Conservation (phyloP, 176 grass and related monocot species). For the Avena eriantha region DNA sequence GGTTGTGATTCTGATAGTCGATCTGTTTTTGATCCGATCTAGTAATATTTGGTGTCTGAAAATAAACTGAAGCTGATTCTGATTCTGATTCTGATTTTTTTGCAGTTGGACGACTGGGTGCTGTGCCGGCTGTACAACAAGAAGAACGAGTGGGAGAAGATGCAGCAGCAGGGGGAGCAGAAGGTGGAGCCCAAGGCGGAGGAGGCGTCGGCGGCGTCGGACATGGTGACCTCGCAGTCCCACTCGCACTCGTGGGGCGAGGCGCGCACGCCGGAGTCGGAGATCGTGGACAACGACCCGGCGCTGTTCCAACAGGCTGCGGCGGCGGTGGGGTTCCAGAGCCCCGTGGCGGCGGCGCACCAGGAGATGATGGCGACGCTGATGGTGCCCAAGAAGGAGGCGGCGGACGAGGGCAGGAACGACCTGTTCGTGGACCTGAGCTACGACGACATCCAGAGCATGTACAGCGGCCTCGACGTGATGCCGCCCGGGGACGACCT, state of each 20-base stretch:
- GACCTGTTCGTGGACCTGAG: constrained; percentile 62
- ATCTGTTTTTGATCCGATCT: background rate
- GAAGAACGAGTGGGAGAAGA: constrained; percentile 92
- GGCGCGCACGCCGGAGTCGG: constrained; percentile 67
- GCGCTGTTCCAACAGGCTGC: constrained; percentile 19
- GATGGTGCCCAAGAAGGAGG: constrained; percentile 62
- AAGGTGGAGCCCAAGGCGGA: constrained; percentile 38
- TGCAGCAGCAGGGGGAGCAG: constrained; percentile 51
- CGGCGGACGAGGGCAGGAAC: constrained; percentile 38
- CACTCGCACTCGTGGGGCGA: constrained; percentile 68
- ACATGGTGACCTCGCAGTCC: constrained; percentile 52
- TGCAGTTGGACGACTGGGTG: constrained; percentile 90
- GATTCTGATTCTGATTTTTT: background rate
- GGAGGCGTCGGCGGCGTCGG: constrained; percentile 10
- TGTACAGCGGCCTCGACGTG: constrained; percentile 62
- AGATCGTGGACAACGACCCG: constrained; percentile 65
- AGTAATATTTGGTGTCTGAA: too few species aligned
- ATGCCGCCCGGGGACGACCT: constrained; percentile 51
- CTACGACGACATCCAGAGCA: constrained; percentile 68
- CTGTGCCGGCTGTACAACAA: constrained; percentile 85
- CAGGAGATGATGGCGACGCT: constrained; percentile 30
- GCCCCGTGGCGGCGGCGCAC: constrained; percentile 28
- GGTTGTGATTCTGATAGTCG: too few species aligned
- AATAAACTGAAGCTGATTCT: background rate
- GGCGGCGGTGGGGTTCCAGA: constrained; percentile 30